Evolutionary conservation across 2,329 filamentous ascomycete genomes (phyloP).

Genomic region (Dryadomyces quercivorus): DNA sequence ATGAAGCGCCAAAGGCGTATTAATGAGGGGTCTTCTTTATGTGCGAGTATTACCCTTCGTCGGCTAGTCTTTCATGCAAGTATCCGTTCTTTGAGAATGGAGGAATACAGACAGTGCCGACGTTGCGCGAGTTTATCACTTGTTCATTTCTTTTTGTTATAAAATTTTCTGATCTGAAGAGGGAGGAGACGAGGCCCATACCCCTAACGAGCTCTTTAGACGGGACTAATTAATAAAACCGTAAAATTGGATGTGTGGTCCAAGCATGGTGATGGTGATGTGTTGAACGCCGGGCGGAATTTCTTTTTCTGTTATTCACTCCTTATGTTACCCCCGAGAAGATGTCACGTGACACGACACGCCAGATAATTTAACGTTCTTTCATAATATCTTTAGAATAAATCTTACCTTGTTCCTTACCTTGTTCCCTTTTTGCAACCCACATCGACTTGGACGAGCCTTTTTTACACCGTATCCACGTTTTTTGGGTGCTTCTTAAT

Average conservation of each 20-base stretch:
- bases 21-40: conserved; percentile 10
- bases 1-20: conserved; percentile 13
- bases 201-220: conserved; percentile 15
- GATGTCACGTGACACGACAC: neutral
- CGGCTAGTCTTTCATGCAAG: neutral
- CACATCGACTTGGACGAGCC: neutral
- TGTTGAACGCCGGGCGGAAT: neutral
- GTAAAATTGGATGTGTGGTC: conserved; percentile 19
- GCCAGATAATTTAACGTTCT: neutral
- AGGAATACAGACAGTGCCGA: neutral
- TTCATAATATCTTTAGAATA: neutral
- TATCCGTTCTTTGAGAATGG: neutral
- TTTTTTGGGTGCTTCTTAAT: neutral
- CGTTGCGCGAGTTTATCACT: conserved; percentile 5
- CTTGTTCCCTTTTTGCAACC: neutral
- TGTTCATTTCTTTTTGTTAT: conserved; percentile 22
- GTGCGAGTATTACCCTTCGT: conserved; percentile 7
- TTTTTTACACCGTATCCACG: neutral
- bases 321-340: neutral
- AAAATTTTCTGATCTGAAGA: conserved; percentile 18
- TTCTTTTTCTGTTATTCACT: neutral
- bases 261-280: neutral
- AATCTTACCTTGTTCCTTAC: no score
- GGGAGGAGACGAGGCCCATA: conserved; percentile 13
- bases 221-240: conserved; percentile 31